Conservation (phyloP, 306 rosid species). For the Malus orientalis region DNA sequence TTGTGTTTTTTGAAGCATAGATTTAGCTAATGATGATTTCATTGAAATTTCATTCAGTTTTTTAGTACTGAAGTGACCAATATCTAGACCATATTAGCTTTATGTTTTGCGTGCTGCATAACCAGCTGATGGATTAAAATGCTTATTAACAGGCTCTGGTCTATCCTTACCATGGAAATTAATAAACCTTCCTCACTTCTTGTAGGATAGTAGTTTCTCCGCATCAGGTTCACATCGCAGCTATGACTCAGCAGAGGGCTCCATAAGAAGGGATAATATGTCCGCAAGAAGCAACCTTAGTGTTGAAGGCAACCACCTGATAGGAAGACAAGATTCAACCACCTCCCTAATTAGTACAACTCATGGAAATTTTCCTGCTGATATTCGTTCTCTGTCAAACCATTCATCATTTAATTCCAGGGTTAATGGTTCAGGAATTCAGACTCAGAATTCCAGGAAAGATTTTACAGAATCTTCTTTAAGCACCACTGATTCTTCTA, state of each 20-base stretch:
- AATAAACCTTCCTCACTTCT: neutral
- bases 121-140: neutral
- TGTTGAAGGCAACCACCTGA: slow-evolving; percentile 15
- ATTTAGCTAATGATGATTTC: too few relatives aligned
- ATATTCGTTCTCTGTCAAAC: slow-evolving; percentile 6
- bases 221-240: slow-evolving; percentile 36
- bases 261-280: slow-evolving; percentile 17
- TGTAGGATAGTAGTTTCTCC: slow-evolving; percentile 45
- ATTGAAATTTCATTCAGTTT: neutral
- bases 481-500: slow-evolving; percentile 13
- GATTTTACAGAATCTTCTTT: slow-evolving; percentile 22
- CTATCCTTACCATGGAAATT: neutral
- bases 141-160: neutral
- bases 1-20: neutral
- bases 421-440: slow-evolving; percentile 25
- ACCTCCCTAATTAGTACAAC: slow-evolving; percentile 21
- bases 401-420: slow-evolving; percentile 30
- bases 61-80: neutral
- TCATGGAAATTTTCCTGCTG: slow-evolving; percentile 8
- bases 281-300: slow-evolving; percentile 19
- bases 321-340: slow-evolving; percentile 33
- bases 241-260: slow-evolving; percentile 31
- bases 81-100: neutral
- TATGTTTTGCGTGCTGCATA: neutral
- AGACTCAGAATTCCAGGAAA: slow-evolving; percentile 15